A percentile compares a stretch with the other conserved stretches of the same genome.
Conservation (phyloP, 1,284 basidiomycete species). For the Leccinum subspadiceum region DNA sequence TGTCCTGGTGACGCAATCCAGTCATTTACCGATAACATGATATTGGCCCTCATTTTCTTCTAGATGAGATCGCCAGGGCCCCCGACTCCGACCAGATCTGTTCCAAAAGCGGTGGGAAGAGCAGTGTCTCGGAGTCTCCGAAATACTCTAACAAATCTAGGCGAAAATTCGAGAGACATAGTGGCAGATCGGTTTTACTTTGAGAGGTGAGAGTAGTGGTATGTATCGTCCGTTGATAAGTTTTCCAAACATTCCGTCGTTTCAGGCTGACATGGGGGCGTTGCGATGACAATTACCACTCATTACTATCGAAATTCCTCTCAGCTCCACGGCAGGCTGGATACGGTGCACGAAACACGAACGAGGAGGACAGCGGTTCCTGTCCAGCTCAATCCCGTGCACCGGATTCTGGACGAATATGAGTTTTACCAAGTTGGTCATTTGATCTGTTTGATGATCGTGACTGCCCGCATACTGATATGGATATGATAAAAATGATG, state of each 20-base stretch:
- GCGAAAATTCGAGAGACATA: conserved; percentile 1
- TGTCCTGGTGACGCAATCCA: conserved; percentile 26
- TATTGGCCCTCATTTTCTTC: conserved; percentile 12
- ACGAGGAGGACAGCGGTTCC: conserved; percentile 7
- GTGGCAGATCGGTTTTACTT: neutral
- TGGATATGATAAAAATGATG: conserved; percentile 15
- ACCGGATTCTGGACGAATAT: conserved; percentile 9
- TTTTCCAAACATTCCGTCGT: conserved; percentile 14
- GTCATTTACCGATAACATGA: conserved; percentile 19
- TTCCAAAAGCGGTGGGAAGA: conserved; percentile 10
- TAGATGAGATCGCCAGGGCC: conserved; percentile 21
- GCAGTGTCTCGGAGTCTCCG: neutral
- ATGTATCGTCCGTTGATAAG: neutral
- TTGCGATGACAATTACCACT: conserved; percentile 4
- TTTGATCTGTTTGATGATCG: conserved; percentile 13
- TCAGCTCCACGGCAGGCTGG: conserved; percentile 22
- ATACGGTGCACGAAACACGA: conserved; percentile 27
- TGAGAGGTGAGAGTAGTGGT: neutral
- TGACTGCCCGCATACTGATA: conserved; percentile 5
- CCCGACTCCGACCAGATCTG: conserved; percentile 15
- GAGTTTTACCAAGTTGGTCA: conserved; percentile 15
- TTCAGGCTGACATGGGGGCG: conserved; percentile 15
- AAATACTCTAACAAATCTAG: neutral
- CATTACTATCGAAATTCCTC: conserved; percentile 9
- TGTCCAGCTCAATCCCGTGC: conserved; percentile 8